Conservation (phyloP, 2,329 filamentous ascomycete species). For the Colletotrichum sp. region DNA sequence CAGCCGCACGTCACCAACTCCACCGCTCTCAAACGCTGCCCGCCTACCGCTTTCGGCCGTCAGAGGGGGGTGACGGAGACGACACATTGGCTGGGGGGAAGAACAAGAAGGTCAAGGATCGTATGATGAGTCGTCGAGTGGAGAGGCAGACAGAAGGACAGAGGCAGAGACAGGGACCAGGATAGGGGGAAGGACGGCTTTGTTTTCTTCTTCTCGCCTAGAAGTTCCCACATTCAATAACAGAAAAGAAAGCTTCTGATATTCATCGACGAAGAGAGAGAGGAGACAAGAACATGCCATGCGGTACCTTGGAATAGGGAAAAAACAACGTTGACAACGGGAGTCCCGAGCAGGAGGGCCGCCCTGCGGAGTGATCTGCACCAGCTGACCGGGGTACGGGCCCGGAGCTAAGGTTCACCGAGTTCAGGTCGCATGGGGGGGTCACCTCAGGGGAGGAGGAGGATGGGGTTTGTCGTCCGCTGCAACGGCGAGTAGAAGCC, state of each 20-base stretch:
- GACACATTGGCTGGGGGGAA: not conserved
- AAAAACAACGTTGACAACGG: not conserved
- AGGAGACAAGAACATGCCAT: not conserved
- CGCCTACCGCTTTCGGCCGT: constrained; percentile 3
- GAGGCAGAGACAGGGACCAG: not conserved
- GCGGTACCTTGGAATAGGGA: not conserved
- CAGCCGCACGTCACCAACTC: not conserved
- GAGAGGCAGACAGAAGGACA: not conserved
- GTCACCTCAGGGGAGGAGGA: not conserved
- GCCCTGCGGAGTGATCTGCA: constrained; percentile 19
- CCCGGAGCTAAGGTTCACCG: constrained; percentile 9
- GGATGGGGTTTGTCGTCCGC: not conserved
- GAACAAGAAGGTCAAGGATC: not conserved
- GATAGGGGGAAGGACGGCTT: not conserved
- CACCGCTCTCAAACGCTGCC: constrained; percentile 12
- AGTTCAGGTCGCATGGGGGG: not conserved
- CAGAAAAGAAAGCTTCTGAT: not conserved
- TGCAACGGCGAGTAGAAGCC: not conserved
- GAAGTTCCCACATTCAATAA: not conserved
- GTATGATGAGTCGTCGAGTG: not conserved
- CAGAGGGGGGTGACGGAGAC: not conserved
- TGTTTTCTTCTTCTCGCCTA: not conserved
- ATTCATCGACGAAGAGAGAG: not conserved
- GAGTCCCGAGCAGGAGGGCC: constrained; percentile 11
- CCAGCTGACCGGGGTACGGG: constrained; percentile 2